Conservation (phyloP, 257 asterid species). For the Jacaranda mimosifolia region DNA sequence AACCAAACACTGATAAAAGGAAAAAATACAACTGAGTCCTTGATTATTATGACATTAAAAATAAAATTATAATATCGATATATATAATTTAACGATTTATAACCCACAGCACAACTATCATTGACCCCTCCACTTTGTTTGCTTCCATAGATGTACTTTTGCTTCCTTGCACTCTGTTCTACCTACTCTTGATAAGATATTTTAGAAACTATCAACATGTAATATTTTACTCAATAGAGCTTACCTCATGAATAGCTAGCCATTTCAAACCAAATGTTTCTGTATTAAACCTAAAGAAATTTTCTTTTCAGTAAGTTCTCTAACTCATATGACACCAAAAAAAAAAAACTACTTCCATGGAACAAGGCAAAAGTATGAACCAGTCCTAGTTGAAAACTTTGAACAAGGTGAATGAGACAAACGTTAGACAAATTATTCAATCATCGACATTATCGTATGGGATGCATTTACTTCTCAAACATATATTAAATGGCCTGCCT, state of each 20-base stretch:
- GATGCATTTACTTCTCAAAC: slow-evolving; percentile 23
- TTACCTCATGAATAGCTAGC: slow-evolving; percentile 23
- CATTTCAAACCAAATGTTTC: slow-evolving; percentile 26
- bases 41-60: too few relatives aligned
- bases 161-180: too few relatives aligned
- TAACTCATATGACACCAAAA: slow-evolving; percentile 26
- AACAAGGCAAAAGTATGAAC: slow-evolving; percentile 6
- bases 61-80: too few relatives aligned
- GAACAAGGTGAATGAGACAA: slow-evolving; percentile 27
- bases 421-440: slow-evolving; percentile 17
- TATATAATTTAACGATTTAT: too few relatives aligned
- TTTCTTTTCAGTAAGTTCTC: slow-evolving; percentile 11
- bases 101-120: too few relatives aligned
- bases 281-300: slow-evolving; percentile 1
- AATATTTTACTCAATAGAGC: slow-evolving; percentile 4
- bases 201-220: not conserved
- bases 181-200: too few relatives aligned
- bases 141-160: too few relatives aligned
- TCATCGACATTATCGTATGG: slow-evolving; percentile 32
- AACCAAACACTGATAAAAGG: too few relatives aligned
- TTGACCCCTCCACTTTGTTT: too few relatives aligned
- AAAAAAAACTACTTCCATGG: slow-evolving; percentile 21
- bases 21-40: too few relatives aligned
- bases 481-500: slow-evolving; percentile 20
- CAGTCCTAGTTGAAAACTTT: not conserved